These are phyloP conservation scores for Penicillium sp. DNA, from an alignment of 2,329 filamentous ascomycete genomes.

Conservation along the genomic window DNA sequence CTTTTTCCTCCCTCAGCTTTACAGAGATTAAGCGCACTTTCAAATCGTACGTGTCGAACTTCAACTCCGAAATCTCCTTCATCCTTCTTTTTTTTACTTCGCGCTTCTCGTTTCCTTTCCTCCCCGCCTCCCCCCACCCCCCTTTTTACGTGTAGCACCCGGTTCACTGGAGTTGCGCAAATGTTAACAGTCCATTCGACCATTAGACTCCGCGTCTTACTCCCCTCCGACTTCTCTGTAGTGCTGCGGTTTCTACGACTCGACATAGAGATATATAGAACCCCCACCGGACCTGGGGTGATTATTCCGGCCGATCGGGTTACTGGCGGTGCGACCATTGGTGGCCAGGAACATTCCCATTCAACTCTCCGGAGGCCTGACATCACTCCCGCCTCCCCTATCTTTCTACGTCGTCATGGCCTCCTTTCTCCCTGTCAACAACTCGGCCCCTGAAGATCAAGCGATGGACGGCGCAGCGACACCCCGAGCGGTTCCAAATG, in stretches of 20 bases:
- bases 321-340: conserved; percentile 23
- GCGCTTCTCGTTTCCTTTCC: not conserved
- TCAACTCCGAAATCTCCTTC: not conserved
- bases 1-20: conserved; percentile 3
- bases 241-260: conserved; percentile 16
- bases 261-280: conserved; percentile 14
- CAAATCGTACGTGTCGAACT: conserved; percentile 10
- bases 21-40: conserved; percentile 3
- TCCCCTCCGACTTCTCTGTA: conserved; percentile 18
- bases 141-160: conserved; percentile 4
- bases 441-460: conserved; percentile 46
- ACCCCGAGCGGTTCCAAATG: conserved; percentile 46
- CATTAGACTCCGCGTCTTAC: conserved; percentile 14
- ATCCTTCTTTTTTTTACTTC: not conserved
- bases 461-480: conserved; percentile 53
- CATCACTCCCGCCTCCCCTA: conserved; percentile 24
- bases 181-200: conserved; percentile 22
- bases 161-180: conserved; percentile 16
- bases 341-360: conserved; percentile 17
- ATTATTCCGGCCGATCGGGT: conserved; percentile 20
- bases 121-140: not conserved
- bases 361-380: conserved; percentile 26
- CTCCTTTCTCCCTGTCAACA: conserved; percentile 60
- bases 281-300: conserved; percentile 13
- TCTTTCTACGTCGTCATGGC: conserved; percentile 44